Base-by-base conservation (phyloP, 306 rosid genomes). In the Lathyrus aphaca region DNA sequence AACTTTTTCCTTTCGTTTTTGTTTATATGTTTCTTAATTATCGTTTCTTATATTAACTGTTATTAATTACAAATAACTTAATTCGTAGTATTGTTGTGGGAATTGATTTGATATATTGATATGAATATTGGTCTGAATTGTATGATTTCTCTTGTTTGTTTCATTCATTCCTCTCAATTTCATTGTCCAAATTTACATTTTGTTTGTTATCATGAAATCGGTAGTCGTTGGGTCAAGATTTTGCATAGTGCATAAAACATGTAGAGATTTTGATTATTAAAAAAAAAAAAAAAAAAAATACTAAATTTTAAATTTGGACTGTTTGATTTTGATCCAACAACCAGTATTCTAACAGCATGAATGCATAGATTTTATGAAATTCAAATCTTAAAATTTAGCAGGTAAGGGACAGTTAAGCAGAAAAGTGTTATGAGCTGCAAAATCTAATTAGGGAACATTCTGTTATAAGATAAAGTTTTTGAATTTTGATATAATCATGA, bases 391-490 rank as follows among this genome's bases (percentile, higher is more conserved):
- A 61, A 48, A 50, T 35, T 71, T 71, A 76, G 64, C 53, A 76
- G 84, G 66, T 55, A 62, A 81, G 12, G 13, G 50, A 57, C 64
- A 77, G 74, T 55, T 81, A 55, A 74, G 71, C 73, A 77, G 39
- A 46, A 21, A 77, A 55, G 73, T 46, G 66, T 68, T 51, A 21
- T 42, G 74, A 74, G 12, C 48, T 56, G 64, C 39, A 80, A 79
- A 75, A 48, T 64, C 74, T 58, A 48, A 48, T 48, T 48, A 61
- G 62, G 56, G 55, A 63, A 69, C 37, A 64, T 58, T 68, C 76
- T 69, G 40, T 59, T 72, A 62, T 49, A 57, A 69, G 72, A 69
- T 48, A 49, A 66, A 25, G 10, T 35, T 66, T 72, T 13, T 14
- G 12, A 12, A 39, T 50, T 50, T 15, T 15, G n/a, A 53, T 68